These are phyloP conservation scores for Lepidopterella palustris DNA, from an alignment of 495 filamentous ascomycete species.

Conservation along the genomic window DNA sequence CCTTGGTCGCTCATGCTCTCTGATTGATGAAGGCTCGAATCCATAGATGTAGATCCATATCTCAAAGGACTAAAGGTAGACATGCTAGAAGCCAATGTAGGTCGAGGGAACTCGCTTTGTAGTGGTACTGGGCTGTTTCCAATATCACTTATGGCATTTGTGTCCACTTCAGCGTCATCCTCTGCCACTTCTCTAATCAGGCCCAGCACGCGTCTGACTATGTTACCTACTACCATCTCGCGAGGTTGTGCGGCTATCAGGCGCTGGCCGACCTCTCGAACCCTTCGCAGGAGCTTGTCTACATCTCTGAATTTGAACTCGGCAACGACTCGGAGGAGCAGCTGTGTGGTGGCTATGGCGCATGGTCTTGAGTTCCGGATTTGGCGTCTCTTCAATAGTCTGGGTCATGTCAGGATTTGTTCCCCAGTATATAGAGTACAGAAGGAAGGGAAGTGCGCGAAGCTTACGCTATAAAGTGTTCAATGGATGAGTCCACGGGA, in stretches of 20 bases:
- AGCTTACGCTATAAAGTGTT: conserved; percentile 74
- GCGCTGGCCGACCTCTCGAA: conserved; percentile 66
- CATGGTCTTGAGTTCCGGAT: conserved; percentile 80
- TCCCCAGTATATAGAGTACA: not conserved
- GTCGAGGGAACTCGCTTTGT: conserved; percentile 34
- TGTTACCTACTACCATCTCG: conserved; percentile 88
- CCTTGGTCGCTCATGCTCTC: conserved; percentile 21
- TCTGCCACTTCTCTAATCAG: conserved; percentile 86
- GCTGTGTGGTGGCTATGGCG: conserved; percentile 81
- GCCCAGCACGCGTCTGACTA: conserved; percentile 81
- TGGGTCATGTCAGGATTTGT: not conserved
- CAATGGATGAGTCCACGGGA: conserved; percentile 70
- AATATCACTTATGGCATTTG: conserved; percentile 45
- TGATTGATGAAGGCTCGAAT: conserved; percentile 15
- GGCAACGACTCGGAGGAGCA: conserved; percentile 76
- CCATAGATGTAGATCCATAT: conserved; percentile 35
- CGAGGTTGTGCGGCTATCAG: conserved; percentile 75
- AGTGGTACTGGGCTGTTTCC: conserved; percentile 20
- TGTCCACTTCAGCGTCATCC: conserved; percentile 67
- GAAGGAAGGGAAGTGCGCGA: too few species aligned
- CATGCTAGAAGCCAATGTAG: conserved; percentile 35
- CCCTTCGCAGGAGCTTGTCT: conserved; percentile 65
- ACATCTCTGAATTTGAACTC: conserved; percentile 65
- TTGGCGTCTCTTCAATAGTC: conserved; percentile 63
- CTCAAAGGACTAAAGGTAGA: conserved; percentile 40